Percentiles rank a stretch among this genome's conserved stretches.
Conservation (phyloP, 2,329 filamentous ascomycete genomes). For the Aspergillus calidoustus region DNA sequence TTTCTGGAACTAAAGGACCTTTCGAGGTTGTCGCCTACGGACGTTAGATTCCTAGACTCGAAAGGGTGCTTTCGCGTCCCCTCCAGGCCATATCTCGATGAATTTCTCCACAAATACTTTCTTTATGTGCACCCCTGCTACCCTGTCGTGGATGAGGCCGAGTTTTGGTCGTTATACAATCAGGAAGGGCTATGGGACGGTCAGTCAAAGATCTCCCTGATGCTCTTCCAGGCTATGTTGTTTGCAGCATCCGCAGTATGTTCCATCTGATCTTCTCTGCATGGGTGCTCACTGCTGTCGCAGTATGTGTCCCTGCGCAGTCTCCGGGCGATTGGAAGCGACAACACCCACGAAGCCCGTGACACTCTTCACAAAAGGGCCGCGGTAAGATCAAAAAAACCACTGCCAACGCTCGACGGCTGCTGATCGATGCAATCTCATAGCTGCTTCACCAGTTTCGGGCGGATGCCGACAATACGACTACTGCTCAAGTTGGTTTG, state of each 20-base stretch:
- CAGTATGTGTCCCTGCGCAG: not conserved
- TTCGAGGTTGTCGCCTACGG: not conserved
- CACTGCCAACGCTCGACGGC: not conserved
- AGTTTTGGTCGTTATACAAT: not conserved
- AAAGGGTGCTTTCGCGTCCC: not conserved
- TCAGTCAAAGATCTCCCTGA: not conserved
- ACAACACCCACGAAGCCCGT: not conserved
- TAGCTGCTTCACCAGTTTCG: not conserved
- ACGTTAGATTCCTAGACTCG: not conserved
- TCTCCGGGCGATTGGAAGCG: not conserved
- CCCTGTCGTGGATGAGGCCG: constrained; percentile 1
- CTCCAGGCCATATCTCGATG: not conserved
- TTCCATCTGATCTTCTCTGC: not conserved
- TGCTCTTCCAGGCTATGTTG: constrained; percentile 5
- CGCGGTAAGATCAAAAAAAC: not conserved
- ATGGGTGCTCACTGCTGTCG: not conserved
- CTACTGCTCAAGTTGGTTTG: not conserved
- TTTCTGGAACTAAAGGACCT: not conserved
- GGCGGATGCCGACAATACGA: not conserved
- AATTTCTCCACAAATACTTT: not conserved
- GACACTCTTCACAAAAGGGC: not conserved
- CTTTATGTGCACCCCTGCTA: not conserved
- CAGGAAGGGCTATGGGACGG: not conserved
- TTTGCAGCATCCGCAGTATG: not conserved
- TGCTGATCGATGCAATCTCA: not conserved